Conservation (phyloP, 2,329 filamentous ascomycete genomes). For the Stagonosporopsis rhizophila region DNA sequence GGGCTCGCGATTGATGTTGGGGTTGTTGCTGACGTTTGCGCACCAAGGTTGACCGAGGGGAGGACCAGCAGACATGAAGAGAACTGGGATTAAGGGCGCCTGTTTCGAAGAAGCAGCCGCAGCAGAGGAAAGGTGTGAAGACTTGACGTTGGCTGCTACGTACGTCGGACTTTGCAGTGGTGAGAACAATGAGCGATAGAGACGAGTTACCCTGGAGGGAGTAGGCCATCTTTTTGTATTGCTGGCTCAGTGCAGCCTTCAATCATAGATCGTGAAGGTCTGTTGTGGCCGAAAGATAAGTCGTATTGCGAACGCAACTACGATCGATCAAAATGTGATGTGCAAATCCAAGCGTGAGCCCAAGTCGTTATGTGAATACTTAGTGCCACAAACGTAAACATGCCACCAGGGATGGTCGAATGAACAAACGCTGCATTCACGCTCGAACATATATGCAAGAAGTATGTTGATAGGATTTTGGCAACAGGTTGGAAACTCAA, state of each 20-base stretch:
- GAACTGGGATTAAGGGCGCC: background rate
- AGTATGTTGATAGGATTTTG: too few species aligned
- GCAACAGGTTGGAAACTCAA: too few species aligned
- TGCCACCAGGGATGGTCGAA: background rate
- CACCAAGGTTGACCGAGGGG: conserved; percentile 37
- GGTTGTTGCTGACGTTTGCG: conserved; percentile 43
- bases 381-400: background rate
- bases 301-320: conserved; percentile 12
- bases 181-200: background rate
- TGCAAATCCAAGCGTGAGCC: background rate
- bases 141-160: background rate
- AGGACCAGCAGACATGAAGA: conserved; percentile 37
- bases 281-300: conserved; percentile 5
- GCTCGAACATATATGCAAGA: background rate
- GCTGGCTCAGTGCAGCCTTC: background rate
- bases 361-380: background rate
- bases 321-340: conserved; percentile 4
- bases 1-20: conserved; percentile 44
- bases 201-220: background rate
- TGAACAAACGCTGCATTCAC: background rate
- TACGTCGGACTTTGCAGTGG: background rate
- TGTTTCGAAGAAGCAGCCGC: background rate
- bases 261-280: conserved; percentile 24
- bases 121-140: background rate
- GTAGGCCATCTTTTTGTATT: background rate